Conservation (phyloP, 2,329 filamentous ascomycete genomes). For the Ophiocordyceps sinensis region DNA sequence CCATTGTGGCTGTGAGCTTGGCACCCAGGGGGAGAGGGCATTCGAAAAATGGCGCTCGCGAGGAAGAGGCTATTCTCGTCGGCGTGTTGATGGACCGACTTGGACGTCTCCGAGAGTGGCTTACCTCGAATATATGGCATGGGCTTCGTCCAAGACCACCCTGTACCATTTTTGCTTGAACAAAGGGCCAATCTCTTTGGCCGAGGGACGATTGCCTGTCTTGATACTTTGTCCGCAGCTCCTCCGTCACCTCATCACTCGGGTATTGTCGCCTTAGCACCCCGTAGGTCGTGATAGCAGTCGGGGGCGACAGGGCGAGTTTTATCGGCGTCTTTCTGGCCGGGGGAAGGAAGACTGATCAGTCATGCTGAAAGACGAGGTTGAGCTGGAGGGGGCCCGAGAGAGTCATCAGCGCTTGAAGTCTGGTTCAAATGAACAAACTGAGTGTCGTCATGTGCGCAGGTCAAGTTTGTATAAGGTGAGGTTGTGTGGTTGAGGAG, state of each 20-base stretch:
- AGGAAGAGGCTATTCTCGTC: slow-evolving; percentile 9
- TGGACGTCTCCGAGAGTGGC: slow-evolving; percentile 1
- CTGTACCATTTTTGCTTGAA: slow-evolving; percentile 29
- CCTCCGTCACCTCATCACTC: fast-evolving
- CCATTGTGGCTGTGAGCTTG: slow-evolving; percentile 17
- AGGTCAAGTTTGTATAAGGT: no score
- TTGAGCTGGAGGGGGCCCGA: no score
- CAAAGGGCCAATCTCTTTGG: slow-evolving; percentile 20
- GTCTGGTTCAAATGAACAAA: no score
- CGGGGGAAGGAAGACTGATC: no score
- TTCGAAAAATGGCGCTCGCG: slow-evolving; percentile 2
- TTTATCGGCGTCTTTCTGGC: no score
- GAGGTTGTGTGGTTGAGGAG: no score
- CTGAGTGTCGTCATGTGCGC: no score
- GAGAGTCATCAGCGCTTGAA: no score
- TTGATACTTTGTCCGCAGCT: neutral
- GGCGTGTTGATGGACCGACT: neutral
- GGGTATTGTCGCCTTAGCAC: slow-evolving; percentile 11
- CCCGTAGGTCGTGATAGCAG: slow-evolving; percentile 16
- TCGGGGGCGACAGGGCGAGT: no score
- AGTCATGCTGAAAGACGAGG: no score
- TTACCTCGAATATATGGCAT: slow-evolving; percentile 29
- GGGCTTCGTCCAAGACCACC: slow-evolving; percentile 42
- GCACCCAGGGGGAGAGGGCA: slow-evolving; percentile 11
- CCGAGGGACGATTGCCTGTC: slow-evolving; percentile 10